These are phyloP conservation scores for Geum urbanum DNA, from an alignment of 306 rosid genomes.

Conservation along the genomic window DNA sequence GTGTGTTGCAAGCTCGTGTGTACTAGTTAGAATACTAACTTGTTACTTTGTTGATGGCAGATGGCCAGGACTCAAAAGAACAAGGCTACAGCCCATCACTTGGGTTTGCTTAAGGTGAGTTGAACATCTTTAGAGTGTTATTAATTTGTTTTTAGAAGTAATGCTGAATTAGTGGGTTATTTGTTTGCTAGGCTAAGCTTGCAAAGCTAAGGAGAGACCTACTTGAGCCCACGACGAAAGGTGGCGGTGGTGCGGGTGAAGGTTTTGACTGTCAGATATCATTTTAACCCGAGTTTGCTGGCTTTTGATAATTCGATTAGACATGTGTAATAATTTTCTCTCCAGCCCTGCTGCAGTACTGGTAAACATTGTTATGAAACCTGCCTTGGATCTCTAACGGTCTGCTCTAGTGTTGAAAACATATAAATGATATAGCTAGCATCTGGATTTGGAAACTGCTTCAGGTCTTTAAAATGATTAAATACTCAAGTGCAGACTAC, in stretches of 20 bases:
- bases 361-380: neutral
- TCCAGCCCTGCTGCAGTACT: neutral
- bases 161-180: constrained; percentile 12
- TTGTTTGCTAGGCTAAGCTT: constrained; percentile 81
- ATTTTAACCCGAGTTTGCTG: neutral
- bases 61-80: constrained; percentile 99
- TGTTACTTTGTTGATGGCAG: constrained; percentile 37
- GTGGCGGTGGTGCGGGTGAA: constrained; percentile 95
- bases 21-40: neutral
- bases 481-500: neutral
- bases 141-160: constrained; percentile 13
- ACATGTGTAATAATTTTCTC: neutral
- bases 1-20: neutral
- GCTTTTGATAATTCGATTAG: neutral
- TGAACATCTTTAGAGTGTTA: neutral
- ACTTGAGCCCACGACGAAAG: constrained; percentile 79
- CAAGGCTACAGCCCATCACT: constrained; percentile 98
- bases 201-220: constrained; percentile 94
- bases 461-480: neutral
- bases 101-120: constrained; percentile 90
- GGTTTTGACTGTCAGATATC: constrained; percentile 52
- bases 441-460: neutral
- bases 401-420: neutral
- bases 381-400: neutral
- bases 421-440: neutral